Conservation (phyloP, 495 filamentous ascomycete species). For the Aspergillus incahuasiensis region DNA sequence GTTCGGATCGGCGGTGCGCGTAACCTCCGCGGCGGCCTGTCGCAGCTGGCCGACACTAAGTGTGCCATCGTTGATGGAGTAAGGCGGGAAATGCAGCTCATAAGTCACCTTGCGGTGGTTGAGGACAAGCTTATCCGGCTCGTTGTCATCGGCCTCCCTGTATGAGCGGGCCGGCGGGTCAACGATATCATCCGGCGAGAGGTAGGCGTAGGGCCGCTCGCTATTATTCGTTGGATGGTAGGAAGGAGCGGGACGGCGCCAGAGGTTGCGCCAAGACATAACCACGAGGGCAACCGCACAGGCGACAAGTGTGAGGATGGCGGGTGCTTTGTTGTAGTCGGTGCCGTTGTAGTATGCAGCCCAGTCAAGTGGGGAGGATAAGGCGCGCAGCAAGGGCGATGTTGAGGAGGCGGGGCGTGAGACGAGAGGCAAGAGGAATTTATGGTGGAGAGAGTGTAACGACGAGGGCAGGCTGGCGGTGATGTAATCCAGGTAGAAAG, state of each 20-base stretch:
- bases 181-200: slow-evolving; percentile 65
- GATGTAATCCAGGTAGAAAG: slow-evolving; percentile 49
- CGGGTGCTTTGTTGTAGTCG: slow-evolving; percentile 35
- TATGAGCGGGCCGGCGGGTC: slow-evolving; percentile 25
- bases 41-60: slow-evolving; percentile 65
- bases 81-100: slow-evolving; percentile 73
- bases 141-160: slow-evolving; percentile 31
- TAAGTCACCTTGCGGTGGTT: slow-evolving; percentile 68
- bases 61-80: slow-evolving; percentile 73
- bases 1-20: slow-evolving; percentile 55
- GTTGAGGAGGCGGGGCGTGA: slow-evolving; percentile 22
- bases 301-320: slow-evolving; percentile 36
- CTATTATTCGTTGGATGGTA: slow-evolving; percentile 28
- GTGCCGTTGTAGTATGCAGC: slow-evolving; percentile 26
- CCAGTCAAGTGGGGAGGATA: slow-evolving; percentile 6
- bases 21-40: slow-evolving; percentile 57
- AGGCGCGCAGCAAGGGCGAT: slow-evolving; percentile 3
- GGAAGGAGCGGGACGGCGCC: slow-evolving; percentile 48
- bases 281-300: slow-evolving; percentile 44
- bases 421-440: slow-evolving; percentile 26
- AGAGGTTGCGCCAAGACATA: slow-evolving; percentile 60
- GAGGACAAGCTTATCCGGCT: slow-evolving; percentile 75
- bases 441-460: slow-evolving; percentile 10
- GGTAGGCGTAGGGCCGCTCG: slow-evolving; percentile 78
- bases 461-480: slow-evolving; percentile 33